Conservation (phyloP, 2,329 filamentous ascomycete genomes). For the Verticillium isaacii region DNA sequence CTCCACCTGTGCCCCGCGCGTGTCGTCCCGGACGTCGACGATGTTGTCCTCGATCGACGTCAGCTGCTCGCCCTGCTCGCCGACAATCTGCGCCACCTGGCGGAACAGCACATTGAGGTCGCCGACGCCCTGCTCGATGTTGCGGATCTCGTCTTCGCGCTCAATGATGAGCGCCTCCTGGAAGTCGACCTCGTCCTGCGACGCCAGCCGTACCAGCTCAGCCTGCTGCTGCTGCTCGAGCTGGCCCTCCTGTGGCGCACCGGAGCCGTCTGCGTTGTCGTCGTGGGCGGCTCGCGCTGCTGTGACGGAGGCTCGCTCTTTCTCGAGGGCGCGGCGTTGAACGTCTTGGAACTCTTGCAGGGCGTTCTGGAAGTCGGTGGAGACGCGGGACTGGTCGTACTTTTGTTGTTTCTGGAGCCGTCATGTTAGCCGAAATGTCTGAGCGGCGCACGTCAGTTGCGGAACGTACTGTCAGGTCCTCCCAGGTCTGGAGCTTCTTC, state of each 20-base stretch:
- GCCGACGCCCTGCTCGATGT: conserved; percentile 93
- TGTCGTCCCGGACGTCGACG: conserved; percentile 74
- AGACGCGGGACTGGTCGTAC: conserved; percentile 93
- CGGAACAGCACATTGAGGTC: conserved; percentile 96
- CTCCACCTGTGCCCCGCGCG: conserved; percentile 79
- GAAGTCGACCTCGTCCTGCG: conserved; percentile 95
- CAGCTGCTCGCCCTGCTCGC: conserved; percentile 85
- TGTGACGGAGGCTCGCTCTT: conserved; percentile 80
- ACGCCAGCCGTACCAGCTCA: conserved; percentile 74
- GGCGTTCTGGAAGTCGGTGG: conserved; percentile 84
- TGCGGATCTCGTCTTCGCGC: conserved; percentile 92
- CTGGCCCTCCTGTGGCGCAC: conserved; percentile 21
- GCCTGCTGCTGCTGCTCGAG: conserved; percentile 59
- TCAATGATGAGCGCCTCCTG: conserved; percentile 94
- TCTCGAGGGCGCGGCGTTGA: conserved; percentile 87
- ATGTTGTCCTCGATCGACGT: conserved; percentile 88
- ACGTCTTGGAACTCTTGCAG: conserved; percentile 88
- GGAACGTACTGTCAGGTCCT: conserved; percentile 67
- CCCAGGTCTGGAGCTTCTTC: conserved; percentile 87
- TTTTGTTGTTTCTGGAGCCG: conserved; percentile 76
- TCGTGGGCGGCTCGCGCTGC: conserved; percentile 80
- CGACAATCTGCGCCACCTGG: conserved; percentile 96
- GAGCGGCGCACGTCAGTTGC: not conserved
- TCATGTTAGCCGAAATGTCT: conserved; percentile 1
- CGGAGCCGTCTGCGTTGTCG: conserved; percentile 37